phyloP scores from a whole-genome alignment of 768 basidiomycete genomes.

The Mrakia gelida region DNA sequence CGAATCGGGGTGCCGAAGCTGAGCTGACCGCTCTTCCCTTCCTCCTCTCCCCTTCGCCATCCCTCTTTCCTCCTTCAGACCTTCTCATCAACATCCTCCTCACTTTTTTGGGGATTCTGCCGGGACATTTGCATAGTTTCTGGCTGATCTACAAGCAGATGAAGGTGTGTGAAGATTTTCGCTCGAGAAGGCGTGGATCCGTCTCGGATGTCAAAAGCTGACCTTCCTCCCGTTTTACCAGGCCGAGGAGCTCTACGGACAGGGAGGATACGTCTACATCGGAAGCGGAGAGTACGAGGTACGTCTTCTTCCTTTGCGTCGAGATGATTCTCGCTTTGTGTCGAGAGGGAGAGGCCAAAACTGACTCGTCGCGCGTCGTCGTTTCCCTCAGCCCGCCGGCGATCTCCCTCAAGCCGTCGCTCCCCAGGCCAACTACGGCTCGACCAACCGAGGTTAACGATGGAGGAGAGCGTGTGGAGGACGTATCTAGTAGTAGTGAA shows the following conservation, averaged over 20 bases:
- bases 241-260: constrained; percentile 32
- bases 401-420: neutral
- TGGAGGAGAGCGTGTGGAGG: neutral
- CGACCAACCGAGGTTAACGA: neutral
- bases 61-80: neutral
- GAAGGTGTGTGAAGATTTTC: neutral
- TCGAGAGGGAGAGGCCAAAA: neutral
- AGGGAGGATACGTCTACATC: constrained; percentile 24
- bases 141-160: constrained; percentile 31
- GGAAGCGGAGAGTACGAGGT: constrained; percentile 31
- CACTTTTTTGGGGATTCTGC: constrained; percentile 21
- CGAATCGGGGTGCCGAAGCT: neutral
- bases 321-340: neutral
- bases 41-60: neutral
- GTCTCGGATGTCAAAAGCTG: neutral
- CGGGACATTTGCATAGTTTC: constrained; percentile 25
- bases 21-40: neutral
- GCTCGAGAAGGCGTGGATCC: too few relatives aligned
- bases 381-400: neutral
- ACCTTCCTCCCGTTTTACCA: neutral
- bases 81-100: constrained; percentile 31
- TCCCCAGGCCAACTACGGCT: constrained; percentile 2
- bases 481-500: neutral
- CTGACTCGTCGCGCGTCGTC: neutral
- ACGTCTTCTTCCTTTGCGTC: neutral